A percentile compares a stretch with the other conserved stretches of the same genome.
These are phyloP conservation scores for Aureobasidium musti DNA, from an alignment of 2,329 filamentous ascomycete genomes.

Conservation along the genomic window DNA sequence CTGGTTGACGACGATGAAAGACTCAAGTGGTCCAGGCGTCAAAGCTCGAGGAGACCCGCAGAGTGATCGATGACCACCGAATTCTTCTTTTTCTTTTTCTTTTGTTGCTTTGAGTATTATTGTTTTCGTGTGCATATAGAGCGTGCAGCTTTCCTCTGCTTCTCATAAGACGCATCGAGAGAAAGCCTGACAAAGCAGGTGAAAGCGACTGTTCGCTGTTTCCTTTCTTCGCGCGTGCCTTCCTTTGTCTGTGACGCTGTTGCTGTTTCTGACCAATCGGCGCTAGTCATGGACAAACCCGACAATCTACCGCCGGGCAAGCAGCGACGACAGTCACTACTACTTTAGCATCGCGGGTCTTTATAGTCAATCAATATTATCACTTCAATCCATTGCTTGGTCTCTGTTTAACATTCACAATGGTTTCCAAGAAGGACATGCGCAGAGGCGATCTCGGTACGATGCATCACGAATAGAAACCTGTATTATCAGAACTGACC, in stretches of 20 bases:
- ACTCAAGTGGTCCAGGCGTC: conserved; percentile 26
- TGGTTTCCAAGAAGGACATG: conserved; percentile 75
- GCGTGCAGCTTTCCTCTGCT: background rate
- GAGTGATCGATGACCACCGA: conserved; percentile 7
- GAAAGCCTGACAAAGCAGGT: background rate
- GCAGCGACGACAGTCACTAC: conserved; percentile 12
- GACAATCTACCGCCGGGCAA: conserved; percentile 17
- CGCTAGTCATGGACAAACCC: conserved; percentile 6
- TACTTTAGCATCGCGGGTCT: conserved; percentile 33
- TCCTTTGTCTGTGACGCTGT: conserved; percentile 13
- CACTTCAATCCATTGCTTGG: background rate
- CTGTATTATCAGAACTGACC: conserved; percentile 24
- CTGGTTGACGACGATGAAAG: conserved; percentile 26
- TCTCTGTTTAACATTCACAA: conserved; percentile 38
- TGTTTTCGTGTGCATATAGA: background rate
- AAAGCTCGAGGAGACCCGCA: conserved; percentile 21
- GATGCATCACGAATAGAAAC: conserved; percentile 38
- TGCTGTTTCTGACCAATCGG: conserved; percentile 21
- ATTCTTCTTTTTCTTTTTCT: background rate
- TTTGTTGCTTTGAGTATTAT: background rate
- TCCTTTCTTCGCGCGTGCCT: conserved; percentile 5
- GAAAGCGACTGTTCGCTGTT: background rate
- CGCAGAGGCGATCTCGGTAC: conserved; percentile 71
- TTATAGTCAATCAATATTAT: background rate
- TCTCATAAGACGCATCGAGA: conserved; percentile 18